Conservation (phyloP, 805 yeast genomes). For the Candida xyloterini region DNA sequence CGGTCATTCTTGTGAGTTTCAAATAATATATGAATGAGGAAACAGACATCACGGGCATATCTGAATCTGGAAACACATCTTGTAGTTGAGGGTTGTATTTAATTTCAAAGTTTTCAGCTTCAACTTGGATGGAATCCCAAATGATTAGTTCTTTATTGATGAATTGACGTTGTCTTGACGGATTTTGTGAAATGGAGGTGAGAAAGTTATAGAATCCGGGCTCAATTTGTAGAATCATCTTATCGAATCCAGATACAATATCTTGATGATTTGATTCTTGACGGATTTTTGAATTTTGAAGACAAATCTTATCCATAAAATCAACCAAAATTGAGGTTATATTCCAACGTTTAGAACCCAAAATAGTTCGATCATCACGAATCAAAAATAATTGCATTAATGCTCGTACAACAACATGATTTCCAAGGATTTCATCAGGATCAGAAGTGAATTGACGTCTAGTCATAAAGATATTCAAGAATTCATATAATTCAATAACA, state of each 20-base stretch:
- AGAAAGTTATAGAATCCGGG: conserved; percentile 43
- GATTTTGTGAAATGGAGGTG: conserved; percentile 55
- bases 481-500: conserved; percentile 27
- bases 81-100: conserved; percentile 31
- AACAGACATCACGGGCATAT: conserved; percentile 53
- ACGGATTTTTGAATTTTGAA: conserved; percentile 24
- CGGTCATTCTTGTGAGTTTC: conserved; percentile 69
- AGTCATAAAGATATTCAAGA: conserved; percentile 25
- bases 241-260: conserved; percentile 22
- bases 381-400: conserved; percentile 58
- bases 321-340: conserved; percentile 37
- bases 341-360: conserved; percentile 43
- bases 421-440: conserved; percentile 31
- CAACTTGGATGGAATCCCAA: conserved; percentile 83
- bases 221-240: conserved; percentile 45
- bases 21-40: conserved; percentile 66
- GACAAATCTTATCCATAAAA: conserved; percentile 19
- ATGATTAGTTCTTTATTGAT: conserved; percentile 49
- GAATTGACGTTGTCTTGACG: conserved; percentile 80
- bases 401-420: conserved; percentile 57
- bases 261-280: conserved; percentile 15
- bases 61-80: conserved; percentile 35
- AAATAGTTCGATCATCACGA: conserved; percentile 57
- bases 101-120: conserved; percentile 62
- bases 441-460: conserved; percentile 25